Percentiles rank a stretch among this genome's conserved stretches.
Conservation (phyloP, 2,329 filamentous ascomycete genomes). For the Chrysosphaeria jannelii region DNA sequence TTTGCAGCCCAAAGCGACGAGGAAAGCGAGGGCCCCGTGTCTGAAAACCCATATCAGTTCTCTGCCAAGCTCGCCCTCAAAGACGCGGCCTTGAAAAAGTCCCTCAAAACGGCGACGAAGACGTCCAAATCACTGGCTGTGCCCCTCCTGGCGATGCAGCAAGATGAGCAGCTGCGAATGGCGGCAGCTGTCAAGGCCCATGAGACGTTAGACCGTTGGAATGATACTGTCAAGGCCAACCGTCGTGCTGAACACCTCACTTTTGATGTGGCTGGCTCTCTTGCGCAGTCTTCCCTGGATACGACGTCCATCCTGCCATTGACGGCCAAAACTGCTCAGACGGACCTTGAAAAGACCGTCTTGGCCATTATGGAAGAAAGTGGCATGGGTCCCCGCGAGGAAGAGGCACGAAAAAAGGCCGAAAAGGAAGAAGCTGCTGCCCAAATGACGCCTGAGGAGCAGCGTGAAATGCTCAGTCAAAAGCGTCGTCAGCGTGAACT, state of each 20-base stretch:
- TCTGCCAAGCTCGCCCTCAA: conserved; percentile 1
- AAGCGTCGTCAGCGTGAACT: conserved; percentile 58
- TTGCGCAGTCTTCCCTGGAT: conserved; percentile 26
- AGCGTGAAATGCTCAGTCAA: conserved; percentile 40
- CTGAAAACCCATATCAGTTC: conserved; percentile 3
- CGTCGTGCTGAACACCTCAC: conserved; percentile 67
- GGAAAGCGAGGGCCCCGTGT: conserved; percentile 10
- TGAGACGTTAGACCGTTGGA: conserved; percentile 71
- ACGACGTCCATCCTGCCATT: conserved; percentile 23
- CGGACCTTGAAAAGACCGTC: conserved; percentile 62
- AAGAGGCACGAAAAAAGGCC: conserved; percentile 10
- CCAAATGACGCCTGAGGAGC: conserved; percentile 32
- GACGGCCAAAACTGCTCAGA: conserved; percentile 31
- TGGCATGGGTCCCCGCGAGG: conserved; percentile 27
- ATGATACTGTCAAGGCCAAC: conserved; percentile 83
- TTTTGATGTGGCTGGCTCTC: conserved; percentile 57
- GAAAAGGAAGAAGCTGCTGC: conserved; percentile 21
- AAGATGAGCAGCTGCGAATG: conserved; percentile 53
- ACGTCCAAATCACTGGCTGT: conserved; percentile 45
- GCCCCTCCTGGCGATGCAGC: conserved; percentile 58
- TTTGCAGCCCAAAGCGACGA: conserved; percentile 25
- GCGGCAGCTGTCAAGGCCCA: conserved; percentile 79
- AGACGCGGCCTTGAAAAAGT: conserved; percentile 26
- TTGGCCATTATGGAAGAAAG: conserved; percentile 74
- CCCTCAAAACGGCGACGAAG: conserved; percentile 42